These are phyloP conservation scores for Ustilago hordei DNA, from an alignment of 1,284 basidiomycete genomes.

Conservation along the genomic window DNA sequence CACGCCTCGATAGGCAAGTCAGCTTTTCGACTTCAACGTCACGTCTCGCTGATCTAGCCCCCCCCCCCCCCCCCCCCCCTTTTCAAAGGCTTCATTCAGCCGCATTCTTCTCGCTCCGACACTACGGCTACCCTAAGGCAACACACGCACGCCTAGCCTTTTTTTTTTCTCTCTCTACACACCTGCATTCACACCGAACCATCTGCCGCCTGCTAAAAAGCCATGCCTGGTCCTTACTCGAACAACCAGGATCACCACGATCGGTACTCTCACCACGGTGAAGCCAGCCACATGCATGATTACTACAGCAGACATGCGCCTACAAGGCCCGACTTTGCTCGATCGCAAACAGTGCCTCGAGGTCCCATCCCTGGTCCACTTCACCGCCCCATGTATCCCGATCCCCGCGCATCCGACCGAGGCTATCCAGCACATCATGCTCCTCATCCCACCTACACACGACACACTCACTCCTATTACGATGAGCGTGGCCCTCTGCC, in stretches of 20 bases:
- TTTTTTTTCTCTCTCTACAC: no score
- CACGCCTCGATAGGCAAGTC: constrained; percentile 9
- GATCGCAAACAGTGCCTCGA: constrained; percentile 38
- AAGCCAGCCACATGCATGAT: constrained; percentile 25
- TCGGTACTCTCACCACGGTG: constrained; percentile 26
- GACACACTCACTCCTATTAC: constrained; percentile 52
- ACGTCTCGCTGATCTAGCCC: constrained; percentile 9
- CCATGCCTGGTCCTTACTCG: constrained; percentile 31
- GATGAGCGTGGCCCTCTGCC: constrained; percentile 43
- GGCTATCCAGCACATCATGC: constrained; percentile 30
- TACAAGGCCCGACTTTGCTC: constrained; percentile 38
- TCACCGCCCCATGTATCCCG: constrained; percentile 45
- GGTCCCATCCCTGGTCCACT: constrained; percentile 32
- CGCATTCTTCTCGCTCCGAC: constrained; percentile 1
- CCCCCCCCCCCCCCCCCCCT: no score
- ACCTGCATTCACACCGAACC: not conserved
- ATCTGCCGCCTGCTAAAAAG: not conserved
- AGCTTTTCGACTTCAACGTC: not conserved
- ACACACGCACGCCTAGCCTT: not conserved
- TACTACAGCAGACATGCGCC: constrained; percentile 22
- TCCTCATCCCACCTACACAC: constrained; percentile 33
- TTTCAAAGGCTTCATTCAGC: constrained; percentile 46
- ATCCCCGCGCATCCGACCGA: constrained; percentile 24
- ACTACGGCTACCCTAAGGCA: not conserved
- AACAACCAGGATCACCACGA: constrained; percentile 28